Conservation (phyloP, 495 filamentous ascomycete species). For the Margaritispora aquatica region DNA sequence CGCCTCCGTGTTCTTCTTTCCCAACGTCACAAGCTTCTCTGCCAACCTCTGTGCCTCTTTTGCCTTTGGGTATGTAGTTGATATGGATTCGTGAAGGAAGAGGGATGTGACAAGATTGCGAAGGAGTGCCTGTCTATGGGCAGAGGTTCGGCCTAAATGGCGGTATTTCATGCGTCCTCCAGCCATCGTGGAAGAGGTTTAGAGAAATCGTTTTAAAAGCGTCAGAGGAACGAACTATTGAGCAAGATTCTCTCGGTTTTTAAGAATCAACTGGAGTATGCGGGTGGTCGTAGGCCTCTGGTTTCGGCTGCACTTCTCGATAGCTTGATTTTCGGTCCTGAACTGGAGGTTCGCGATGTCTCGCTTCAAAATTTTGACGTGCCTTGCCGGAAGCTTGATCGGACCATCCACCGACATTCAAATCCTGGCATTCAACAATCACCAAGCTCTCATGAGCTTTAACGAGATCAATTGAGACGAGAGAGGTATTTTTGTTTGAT, state of each 20-base stretch:
- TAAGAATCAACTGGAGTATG: too few species aligned
- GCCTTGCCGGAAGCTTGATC: constrained; percentile 3
- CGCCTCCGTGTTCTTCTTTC: constrained; percentile 82
- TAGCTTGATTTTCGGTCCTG: neutral
- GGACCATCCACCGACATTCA: constrained; percentile 3
- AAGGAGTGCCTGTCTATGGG: constrained; percentile 87
- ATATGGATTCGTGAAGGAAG: constrained; percentile 84
- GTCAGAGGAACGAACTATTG: too few species aligned
- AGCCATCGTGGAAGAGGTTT: constrained; percentile 53
- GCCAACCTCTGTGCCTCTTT: constrained; percentile 93
- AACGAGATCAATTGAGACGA: constrained; percentile 9
- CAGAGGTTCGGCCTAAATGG: constrained; percentile 71
- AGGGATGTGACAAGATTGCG: constrained; percentile 97
- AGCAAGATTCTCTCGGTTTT: too few species aligned
- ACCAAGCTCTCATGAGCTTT: constrained; percentile 12
- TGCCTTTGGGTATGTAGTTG: constrained; percentile 91
- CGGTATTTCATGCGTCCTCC: constrained; percentile 81
- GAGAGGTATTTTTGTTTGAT: neutral
- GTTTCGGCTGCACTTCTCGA: neutral
- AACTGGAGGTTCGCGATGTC: too few species aligned
- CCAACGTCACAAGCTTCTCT: constrained; percentile 88
- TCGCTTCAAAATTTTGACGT: constrained; percentile 12
- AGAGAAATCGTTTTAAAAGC: neutral
- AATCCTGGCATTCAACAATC: neutral
- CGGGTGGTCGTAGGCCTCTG: neutral